Base-by-base conservation (phyloP, 2,329 filamentous ascomycete genomes). In the Chaetomiaceae sp. region DNA sequence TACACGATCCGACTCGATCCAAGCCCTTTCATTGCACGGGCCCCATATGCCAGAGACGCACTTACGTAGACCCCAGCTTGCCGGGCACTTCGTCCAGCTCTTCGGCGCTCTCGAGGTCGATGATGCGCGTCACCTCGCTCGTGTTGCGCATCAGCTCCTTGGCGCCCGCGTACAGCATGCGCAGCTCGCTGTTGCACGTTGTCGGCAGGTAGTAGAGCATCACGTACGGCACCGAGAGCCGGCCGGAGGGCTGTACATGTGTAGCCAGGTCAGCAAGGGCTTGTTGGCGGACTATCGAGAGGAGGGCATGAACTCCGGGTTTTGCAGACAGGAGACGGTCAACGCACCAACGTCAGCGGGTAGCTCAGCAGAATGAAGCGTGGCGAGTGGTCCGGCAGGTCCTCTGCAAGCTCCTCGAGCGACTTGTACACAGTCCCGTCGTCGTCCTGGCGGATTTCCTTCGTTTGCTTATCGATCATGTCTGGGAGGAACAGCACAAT, bases 101-200 rank as follows among this genome's bases (percentile, higher is more conserved):
- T 45, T 95, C 88, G 3, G 78, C 76, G 17, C 78, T 82, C 57
- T 86, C 81, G 39, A 97, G 81, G 66, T 97, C 91, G 52, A 98
- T 79, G 20, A 97, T 84, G 56, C 79, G 81, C 44, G 85, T 84
- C n/a, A 89, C 90, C 70, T 96, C 89, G 49, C 87, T 87, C 45
- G 88, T 94, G 62, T 88, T 95, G 54, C 90, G 81, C 84, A 97
- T 89, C 65, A 97, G 69, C 70, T 98, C 93, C 68, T 96, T 95
- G 35, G 93, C 93, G 32, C 90, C 86, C 24, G 93, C 93, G 65
- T 97, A 98, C 63, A 93, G 72, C 93, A 97, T 97, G 57, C 88
- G 81, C 62, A 86, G 73, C 62, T 90, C 86, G 56, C 77, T 80
- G 65, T 95, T 96, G 70, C 88, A 93, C 39, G 91, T 96, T 42